Base-by-base conservation (phyloP, 2,329 filamentous ascomycete genomes). In the Colletotrichum eleusines region DNA sequence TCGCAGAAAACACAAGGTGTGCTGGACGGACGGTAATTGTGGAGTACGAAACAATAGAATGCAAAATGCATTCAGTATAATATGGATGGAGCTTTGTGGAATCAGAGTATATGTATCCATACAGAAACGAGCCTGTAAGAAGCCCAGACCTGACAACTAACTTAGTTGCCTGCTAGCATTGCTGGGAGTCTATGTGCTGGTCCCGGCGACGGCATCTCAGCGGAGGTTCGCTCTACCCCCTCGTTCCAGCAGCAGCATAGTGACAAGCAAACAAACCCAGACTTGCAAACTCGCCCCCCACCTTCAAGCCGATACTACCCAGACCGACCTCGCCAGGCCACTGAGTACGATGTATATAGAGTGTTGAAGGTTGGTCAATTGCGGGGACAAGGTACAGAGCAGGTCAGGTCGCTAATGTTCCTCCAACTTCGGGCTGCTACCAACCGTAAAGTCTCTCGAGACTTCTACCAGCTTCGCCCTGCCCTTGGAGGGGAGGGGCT, bases 131-230 rank as follows among this genome's bases (percentile, higher is more conserved):
- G 40, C 53, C 64, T 59, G 54, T 16, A 26, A 35, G 31, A 33
- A 33, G 55, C 44, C 23, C 64, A 66, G 61, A 40, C 26, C 44
- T 38, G 62, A 59, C 66, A 60, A 38, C 44, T 28, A 35, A 59
- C 26, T 44, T 59, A 38, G 31, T 65, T 44, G 53, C 35, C 46
- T 33, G 16, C 33, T 23, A n/a, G 60, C 44, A 31, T 53, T 18
- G 6, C 38, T 33, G 38, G n/a, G n/a, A n/a, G n/a, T n/a, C n/a
- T n/a, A n/a, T n/a, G 33, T 23, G 57, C 31, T 38, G 35, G 35
- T 38, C 35, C 35, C 35, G 12, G 35, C 26, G 44, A n/a, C 26
- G 11, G n/a, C n/a, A n/a, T n/a, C 20, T 23, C 20, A 12, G 3
- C n/a, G 9, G 20, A 7, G 40, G 2, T 18, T 20, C 40, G 20